Base-by-base conservation (phyloP, 495 filamentous ascomycete genomes). In the Melanomma pulvis-pyrius region DNA sequence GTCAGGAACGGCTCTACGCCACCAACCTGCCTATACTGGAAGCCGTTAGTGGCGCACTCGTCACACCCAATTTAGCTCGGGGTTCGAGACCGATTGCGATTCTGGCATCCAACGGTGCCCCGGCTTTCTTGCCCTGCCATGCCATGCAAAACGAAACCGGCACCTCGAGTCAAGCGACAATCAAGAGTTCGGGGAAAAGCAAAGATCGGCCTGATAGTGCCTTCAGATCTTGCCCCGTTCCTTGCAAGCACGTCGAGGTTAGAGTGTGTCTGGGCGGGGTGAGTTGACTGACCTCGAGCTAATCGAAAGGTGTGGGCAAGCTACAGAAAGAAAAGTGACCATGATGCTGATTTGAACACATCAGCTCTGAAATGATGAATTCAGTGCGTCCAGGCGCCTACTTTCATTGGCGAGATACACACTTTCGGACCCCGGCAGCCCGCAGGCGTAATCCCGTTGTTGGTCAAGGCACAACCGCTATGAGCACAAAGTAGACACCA, bases 361-460 rank as follows among this genome's bases (percentile, higher is more conserved):
- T 51, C 19, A 24, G n/a, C 7, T 21, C 5, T 29, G 3, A 51
- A 51, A 25, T 12, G 22, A 51, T 51, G 22, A 4, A 24, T 11
- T 25, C 9, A 12, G 48, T 51, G 19, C 48, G 48, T 51, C 24
- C 48, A 44, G 39, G 39, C 39, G 39, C 39, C 17, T n/a, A 12
- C 17, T 2, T 15, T 15, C n/a, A 44, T 44, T 28, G 13, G 54
- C 15, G 44, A 2, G 15, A 17, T 29, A 21, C 30, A 17, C 32
- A 47, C 34, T 39, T 65, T 65, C 62, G 62, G 62, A 65, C 62
- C 62, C 62, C 62, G 54, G 46, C 19, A 26, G 24, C 1, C 62
- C 51, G 62, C 62, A 59, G 21, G 51, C 36, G 39, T 48, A 48
- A 63, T 63, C 61, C 61, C 32, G 34, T 30, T 13, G 30, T 9